These are phyloP conservation scores for Blastocystis sp. DNA, from an alignment of 352 stramenopile species.

Conservation along the genomic window DNA sequence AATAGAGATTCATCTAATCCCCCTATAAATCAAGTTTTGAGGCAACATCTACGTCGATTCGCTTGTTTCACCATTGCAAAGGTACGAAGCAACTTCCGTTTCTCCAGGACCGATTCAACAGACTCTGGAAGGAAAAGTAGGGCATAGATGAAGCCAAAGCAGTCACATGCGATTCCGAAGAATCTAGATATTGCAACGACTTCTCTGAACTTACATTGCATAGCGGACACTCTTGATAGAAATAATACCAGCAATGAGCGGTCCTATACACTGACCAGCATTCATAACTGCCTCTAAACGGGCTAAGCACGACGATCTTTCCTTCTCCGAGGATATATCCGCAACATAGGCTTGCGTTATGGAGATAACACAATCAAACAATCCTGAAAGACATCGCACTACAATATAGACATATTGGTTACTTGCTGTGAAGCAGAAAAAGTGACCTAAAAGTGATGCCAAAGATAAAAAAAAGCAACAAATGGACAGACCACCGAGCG, in stretches of 20 bases:
- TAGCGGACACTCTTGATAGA: background rate
- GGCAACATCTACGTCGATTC: background rate
- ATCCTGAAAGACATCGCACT: background rate
- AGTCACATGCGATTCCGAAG: conserved; percentile 1
- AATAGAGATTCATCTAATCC: background rate
- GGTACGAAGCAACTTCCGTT: background rate
- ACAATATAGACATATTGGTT: background rate
- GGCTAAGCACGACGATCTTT: background rate
- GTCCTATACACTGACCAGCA: background rate
- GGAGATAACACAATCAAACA: background rate
- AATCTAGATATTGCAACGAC: background rate
- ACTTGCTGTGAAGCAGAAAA: background rate
- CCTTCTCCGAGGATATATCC: background rate
- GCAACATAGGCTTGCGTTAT: background rate
- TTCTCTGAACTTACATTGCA: background rate
- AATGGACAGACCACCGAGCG: background rate
- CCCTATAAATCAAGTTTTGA: background rate
- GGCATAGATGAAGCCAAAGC: background rate
- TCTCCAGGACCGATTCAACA: background rate
- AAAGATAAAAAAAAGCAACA: background rate
- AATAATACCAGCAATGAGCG: background rate
- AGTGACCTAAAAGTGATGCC: background rate
- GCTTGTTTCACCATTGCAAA: background rate
- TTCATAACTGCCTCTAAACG: background rate
- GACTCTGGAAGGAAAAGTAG: conserved; percentile 38